phyloP scores from a whole-genome alignment of 768 basidiomycete genomes.

The Exidia glandulosa region DNA sequence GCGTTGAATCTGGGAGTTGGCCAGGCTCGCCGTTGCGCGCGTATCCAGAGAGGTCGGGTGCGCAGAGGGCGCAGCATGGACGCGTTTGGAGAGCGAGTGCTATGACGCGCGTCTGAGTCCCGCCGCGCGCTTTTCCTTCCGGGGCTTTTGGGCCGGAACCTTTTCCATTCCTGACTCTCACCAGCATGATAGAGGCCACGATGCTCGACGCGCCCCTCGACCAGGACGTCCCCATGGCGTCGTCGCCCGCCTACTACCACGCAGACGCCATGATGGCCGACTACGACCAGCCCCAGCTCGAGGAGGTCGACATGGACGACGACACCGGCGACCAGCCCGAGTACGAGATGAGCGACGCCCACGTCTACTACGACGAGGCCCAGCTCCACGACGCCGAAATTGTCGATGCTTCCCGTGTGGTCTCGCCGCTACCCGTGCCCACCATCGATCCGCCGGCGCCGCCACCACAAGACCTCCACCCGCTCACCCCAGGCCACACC shows the following conservation, averaged over 20 bases:
- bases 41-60: conserved; percentile 14
- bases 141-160: conserved; percentile 8
- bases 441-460: neutral
- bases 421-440: neutral
- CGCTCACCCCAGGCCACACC: neutral
- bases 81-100: conserved; percentile 13
- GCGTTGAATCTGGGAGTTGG: conserved; percentile 10
- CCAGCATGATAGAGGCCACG: neutral
- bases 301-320: neutral
- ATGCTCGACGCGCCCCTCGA: neutral
- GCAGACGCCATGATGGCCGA: neutral
- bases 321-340: neutral
- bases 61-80: too few relatives aligned
- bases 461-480: neutral
- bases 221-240: neutral
- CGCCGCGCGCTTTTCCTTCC: conserved; percentile 12
- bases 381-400: neutral
- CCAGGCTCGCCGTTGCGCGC: conserved; percentile 18
- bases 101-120: conserved; percentile 1
- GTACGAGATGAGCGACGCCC: neutral
- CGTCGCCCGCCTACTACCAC: neutral
- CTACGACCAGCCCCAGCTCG: neutral
- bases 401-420: neutral
- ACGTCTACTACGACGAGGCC: neutral
- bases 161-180: neutral